Conservation (phyloP, 805 yeast genomes). For the Lipomyces chichibuensis region DNA sequence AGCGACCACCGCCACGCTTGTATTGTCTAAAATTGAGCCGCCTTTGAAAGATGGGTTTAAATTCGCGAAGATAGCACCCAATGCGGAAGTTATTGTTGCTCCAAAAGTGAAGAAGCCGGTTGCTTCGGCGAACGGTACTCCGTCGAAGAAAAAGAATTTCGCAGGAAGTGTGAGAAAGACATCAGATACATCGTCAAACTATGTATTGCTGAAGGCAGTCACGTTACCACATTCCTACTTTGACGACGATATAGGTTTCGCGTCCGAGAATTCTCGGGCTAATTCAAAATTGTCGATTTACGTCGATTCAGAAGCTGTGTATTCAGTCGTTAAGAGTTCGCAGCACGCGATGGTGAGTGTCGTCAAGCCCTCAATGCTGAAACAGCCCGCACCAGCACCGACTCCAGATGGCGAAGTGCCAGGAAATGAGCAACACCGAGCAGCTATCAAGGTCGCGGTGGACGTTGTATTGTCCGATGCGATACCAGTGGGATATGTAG, state of each 20-base stretch:
- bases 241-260: slow-evolving; percentile 33
- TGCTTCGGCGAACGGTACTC: slow-evolving; percentile 7
- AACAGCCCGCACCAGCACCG: slow-evolving; percentile 6
- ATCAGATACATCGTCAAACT: background rate
- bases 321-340: slow-evolving; percentile 43
- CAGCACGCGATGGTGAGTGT: slow-evolving; percentile 43
- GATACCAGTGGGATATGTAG: slow-evolving; percentile 50
- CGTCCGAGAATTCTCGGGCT: slow-evolving; percentile 3
- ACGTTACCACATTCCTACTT: slow-evolving; percentile 57
- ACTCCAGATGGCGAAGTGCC: slow-evolving; percentile 6
- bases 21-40: slow-evolving; percentile 54
- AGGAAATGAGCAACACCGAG: slow-evolving; percentile 14
- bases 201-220: slow-evolving; percentile 55
- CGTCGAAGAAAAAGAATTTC: slow-evolving; percentile 13
- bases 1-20: slow-evolving; percentile 60
- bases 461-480: slow-evolving; percentile 49
- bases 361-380: slow-evolving; percentile 34
- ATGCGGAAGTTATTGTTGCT: slow-evolving; percentile 73
- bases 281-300: slow-evolving; percentile 48
- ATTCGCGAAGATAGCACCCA: slow-evolving; percentile 60
- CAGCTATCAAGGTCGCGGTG: slow-evolving; percentile 54
- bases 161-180: slow-evolving; percentile 19
- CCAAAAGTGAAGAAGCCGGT: slow-evolving; percentile 54
- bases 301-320: slow-evolving; percentile 50
- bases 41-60: slow-evolving; percentile 39